These are phyloP conservation scores for Yarrowia sp. DNA, from an alignment of 805 yeast species.

Conservation along the genomic window DNA sequence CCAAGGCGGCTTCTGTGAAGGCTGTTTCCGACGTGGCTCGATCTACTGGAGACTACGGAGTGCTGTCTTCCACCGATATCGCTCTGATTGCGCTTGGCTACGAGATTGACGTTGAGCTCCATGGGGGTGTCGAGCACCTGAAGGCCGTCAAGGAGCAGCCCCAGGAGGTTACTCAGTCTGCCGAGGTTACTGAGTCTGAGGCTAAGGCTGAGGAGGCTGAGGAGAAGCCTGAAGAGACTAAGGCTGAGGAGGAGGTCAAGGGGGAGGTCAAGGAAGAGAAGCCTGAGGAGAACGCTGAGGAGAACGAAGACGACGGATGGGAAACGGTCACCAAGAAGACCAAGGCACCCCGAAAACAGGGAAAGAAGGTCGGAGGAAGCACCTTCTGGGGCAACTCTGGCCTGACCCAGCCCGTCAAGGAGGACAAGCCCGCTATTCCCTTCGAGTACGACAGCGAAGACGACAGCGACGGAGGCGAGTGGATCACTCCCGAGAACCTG, in stretches of 20 bases:
- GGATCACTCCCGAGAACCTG: constrained; percentile 91
- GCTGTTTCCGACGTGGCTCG: constrained; percentile 74
- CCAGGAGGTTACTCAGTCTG: background rate
- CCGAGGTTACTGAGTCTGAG: too few species aligned
- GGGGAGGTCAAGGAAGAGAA: background rate
- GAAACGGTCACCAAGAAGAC: constrained; percentile 13
- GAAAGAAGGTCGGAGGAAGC: background rate
- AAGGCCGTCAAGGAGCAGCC: background rate
- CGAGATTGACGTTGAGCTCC: constrained; percentile 73
- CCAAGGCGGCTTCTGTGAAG: constrained; percentile 59
- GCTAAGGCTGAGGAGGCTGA: background rate
- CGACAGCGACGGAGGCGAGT: constrained; percentile 79
- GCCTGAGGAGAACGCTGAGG: background rate
- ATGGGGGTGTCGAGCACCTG: constrained; percentile 33
- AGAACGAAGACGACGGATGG: constrained; percentile 28
- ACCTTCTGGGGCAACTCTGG: constrained; percentile 20
- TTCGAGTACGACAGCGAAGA: constrained; percentile 39
- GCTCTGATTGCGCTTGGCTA: constrained; percentile 89
- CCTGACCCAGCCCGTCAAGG: constrained; percentile 14
- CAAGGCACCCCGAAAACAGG: background rate
- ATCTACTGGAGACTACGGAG: constrained; percentile 87
- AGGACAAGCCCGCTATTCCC: constrained; percentile 25
- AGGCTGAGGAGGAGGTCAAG: background rate
- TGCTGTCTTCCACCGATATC: constrained; percentile 84
- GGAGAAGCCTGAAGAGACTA: background rate